Conservation (phyloP, 495 filamentous ascomycete species). For the Penicillium manginii region DNA sequence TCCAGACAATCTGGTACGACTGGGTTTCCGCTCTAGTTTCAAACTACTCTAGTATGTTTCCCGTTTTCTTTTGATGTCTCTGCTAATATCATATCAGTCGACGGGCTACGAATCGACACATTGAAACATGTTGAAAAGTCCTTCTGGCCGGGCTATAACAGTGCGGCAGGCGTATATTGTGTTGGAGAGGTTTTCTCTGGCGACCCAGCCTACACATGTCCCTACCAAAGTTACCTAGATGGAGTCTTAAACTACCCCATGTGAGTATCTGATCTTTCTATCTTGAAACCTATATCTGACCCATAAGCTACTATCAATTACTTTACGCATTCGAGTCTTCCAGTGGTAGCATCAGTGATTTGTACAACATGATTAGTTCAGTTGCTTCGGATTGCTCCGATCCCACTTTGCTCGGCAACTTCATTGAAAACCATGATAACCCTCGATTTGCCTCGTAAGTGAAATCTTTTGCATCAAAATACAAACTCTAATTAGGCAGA, state of each 20-base stretch:
- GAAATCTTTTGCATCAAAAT: neutral
- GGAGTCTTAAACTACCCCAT: slow-evolving; percentile 70
- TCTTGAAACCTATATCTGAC: neutral
- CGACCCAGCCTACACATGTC: slow-evolving; percentile 62
- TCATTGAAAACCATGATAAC: slow-evolving; percentile 82
- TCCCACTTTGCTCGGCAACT: slow-evolving; percentile 68
- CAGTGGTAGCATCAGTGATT: slow-evolving; percentile 57
- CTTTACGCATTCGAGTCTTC: slow-evolving; percentile 63
- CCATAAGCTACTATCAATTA: slow-evolving; percentile 55
- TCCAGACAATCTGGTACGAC: slow-evolving; percentile 60
- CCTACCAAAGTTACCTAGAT: slow-evolving; percentile 63
- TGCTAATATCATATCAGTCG: slow-evolving; percentile 45
- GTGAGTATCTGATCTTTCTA: slow-evolving; percentile 15
- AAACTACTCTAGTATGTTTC: slow-evolving; percentile 61
- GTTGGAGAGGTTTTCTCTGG: slow-evolving; percentile 72
- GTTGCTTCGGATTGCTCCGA: slow-evolving; percentile 61
- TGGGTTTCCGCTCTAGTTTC: slow-evolving; percentile 68
- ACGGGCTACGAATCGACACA: slow-evolving; percentile 81
- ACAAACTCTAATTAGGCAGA: neutral
- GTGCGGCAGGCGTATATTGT: slow-evolving; percentile 70
- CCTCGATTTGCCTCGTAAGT: slow-evolving; percentile 62
- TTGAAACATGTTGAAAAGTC: slow-evolving; percentile 71
- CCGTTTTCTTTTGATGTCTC: neutral
- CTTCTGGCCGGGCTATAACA: slow-evolving; percentile 68
- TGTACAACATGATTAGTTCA: slow-evolving; percentile 61